Conservation (phyloP, 2,329 filamentous ascomycete species). For the Colletotrichum liaoningense region DNA sequence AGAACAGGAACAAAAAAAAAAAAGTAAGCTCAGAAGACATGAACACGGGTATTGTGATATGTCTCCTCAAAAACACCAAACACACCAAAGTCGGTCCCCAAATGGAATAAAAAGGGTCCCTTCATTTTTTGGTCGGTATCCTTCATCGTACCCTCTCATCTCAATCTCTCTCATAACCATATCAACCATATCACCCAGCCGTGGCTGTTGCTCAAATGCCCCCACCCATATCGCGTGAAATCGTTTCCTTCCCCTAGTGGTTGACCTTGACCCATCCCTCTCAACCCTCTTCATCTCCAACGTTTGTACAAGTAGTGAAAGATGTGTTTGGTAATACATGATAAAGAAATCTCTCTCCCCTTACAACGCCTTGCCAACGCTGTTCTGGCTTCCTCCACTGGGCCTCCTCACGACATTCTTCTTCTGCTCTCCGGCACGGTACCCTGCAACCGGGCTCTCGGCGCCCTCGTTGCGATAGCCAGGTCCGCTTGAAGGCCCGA, state of each 20-base stretch:
- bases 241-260: not conserved
- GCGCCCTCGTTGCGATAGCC: constrained; percentile 38
- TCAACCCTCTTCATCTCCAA: not conserved
- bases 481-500: constrained; percentile 51
- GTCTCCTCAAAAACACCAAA: constrained; percentile 18
- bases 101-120: not conserved
- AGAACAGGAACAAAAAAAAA: not conserved
- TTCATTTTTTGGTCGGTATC: constrained; percentile 22
- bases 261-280: not conserved
- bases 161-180: constrained; percentile 16
- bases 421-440: constrained; percentile 32
- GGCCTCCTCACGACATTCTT: constrained; percentile 13
- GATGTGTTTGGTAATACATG: constrained; percentile 11
- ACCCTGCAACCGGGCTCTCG: constrained; percentile 41
- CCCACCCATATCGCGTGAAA: constrained; percentile 1
- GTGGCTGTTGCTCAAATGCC: not conserved
- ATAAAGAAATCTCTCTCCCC: not conserved
- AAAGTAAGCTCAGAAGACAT: not conserved
- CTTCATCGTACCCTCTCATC: constrained; percentile 10
- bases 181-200: not conserved
- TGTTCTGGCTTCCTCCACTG: constrained; percentile 33
- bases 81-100: constrained; percentile 15
- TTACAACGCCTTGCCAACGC: constrained; percentile 37
- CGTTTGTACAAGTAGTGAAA: constrained; percentile 27
- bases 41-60: not conserved